Base-by-base conservation (phyloP, 345 rosid species). In the Aquilaria sinensis region DNA sequence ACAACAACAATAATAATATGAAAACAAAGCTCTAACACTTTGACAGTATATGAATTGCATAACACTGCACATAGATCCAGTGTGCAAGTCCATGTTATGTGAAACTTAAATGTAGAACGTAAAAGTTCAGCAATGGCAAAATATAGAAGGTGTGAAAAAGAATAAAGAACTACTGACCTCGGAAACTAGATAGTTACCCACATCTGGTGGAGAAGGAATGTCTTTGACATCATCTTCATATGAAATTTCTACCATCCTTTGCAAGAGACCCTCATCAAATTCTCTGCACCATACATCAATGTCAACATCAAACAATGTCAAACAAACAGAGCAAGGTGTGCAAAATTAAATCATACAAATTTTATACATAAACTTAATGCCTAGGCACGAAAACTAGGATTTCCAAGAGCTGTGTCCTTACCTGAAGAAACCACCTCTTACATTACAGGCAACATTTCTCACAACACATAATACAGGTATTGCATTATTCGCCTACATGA, bases 401-500 rank as follows among this genome's bases (percentile, higher is more conserved):
- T 11, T 47, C 51, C 11, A 49, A 53, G 32, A 43, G 31, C 57
- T 30, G 56, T 30, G 23, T 57, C 53, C 81, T 84, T 80, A 95
- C 99, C 86, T 95, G 77, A 91, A 95, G 78, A 95, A 91, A 70
- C 96, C 94, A 59, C 92, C 97, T 72, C 99, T 84, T 58, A 95
- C 97, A 77, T 79, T 86, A 77, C 97, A 95, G 64, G 98, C 99
- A 77, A 89, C 90, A 78, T 91, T 89, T 80, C 96, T 89, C 48
- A 96, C 99, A 58, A 83, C 90, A 41, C 96, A 95, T 60, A 95
- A 72, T 37, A 91, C 85, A 10, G 98, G 98, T 66, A 90, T 78
- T 60, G 90, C 68, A 75, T 86, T 80, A 61, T 78, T 91, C 74
- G 79, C 90, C 88, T 91, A 60, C 70, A 73, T 58, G 72, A 73